These are phyloP conservation scores for Coniochaeta ligniaria DNA, from an alignment of 2,329 filamentous ascomycete species.

Conservation along the genomic window DNA sequence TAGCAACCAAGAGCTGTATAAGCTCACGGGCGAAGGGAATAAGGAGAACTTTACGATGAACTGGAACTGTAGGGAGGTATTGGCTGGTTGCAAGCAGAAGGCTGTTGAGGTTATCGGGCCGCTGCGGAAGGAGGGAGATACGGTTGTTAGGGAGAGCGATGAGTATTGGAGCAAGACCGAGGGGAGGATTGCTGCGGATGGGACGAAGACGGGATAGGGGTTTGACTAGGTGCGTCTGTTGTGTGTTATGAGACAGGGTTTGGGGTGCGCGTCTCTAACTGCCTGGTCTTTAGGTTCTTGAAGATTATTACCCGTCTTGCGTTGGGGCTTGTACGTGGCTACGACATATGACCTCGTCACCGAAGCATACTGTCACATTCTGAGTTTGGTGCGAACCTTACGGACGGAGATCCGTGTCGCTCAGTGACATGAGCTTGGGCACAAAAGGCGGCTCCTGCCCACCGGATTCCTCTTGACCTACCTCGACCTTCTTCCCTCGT, in stretches of 20 bases:
- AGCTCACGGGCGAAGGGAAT: constrained; percentile 38
- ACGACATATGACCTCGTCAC: background rate
- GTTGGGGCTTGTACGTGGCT: background rate
- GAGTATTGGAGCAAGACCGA: background rate
- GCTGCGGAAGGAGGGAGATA: background rate
- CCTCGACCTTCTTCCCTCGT: background rate
- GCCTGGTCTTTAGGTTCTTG: background rate
- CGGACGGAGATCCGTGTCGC: background rate
- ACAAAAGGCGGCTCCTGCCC: background rate
- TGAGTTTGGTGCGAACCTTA: background rate
- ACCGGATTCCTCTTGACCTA: background rate
- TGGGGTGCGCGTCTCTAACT: background rate
- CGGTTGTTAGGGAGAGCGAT: background rate
- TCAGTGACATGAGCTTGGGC: background rate
- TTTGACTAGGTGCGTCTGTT: background rate
- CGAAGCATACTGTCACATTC: background rate
- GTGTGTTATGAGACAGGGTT: background rate
- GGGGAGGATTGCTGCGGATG: background rate
- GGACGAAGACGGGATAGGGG: background rate
- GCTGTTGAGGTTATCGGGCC: constrained; percentile 38
- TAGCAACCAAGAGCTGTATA: constrained; percentile 35
- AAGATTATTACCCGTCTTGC: background rate
- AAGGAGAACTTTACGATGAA: constrained; percentile 45
- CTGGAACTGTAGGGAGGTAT: constrained; percentile 38
- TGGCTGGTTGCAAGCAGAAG: constrained; percentile 37